phyloP scores from a whole-genome alignment of 1,284 basidiomycete genomes.

The Laetiporus sulphureus region DNA sequence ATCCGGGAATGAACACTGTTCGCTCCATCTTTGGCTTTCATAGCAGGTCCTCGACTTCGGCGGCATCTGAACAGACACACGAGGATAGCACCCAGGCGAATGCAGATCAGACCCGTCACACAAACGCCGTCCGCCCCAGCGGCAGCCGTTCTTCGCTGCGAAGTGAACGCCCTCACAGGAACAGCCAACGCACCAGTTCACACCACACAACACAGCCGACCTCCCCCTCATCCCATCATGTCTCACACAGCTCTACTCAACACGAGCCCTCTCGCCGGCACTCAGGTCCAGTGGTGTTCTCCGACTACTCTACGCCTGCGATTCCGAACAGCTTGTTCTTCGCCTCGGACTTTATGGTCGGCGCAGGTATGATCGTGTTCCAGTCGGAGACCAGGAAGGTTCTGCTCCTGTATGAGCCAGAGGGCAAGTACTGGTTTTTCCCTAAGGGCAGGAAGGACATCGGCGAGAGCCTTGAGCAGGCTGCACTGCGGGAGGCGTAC shows the following conservation, averaged over 20 bases:
- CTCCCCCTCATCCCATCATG: too few species aligned
- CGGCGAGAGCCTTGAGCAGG: slow-evolving; percentile 49
- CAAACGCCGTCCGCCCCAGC: neutral
- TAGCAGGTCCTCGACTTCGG: too few species aligned
- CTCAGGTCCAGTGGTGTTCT: too few species aligned
- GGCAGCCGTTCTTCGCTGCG: neutral
- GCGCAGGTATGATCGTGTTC: slow-evolving; percentile 55
- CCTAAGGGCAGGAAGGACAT: slow-evolving; percentile 59
- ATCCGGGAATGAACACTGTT: neutral
- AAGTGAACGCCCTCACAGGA: too few species aligned
- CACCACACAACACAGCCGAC: too few species aligned
- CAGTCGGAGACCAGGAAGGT: slow-evolving; percentile 37
- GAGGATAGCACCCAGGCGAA: neutral
- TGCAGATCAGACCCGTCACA: neutral
- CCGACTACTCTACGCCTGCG: slow-evolving; percentile 17
- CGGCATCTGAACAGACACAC: too few species aligned
- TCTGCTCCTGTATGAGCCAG: slow-evolving; percentile 37
- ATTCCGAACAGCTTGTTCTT: slow-evolving; percentile 39
- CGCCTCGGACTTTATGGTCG: slow-evolving; percentile 44
- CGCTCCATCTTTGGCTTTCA: neutral
- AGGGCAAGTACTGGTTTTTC: slow-evolving; percentile 40
- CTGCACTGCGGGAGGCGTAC: slow-evolving; percentile 56
- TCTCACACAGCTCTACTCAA: too few species aligned
- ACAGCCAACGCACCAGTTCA: too few species aligned
- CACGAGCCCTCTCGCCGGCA: too few species aligned